Evolutionary conservation across 306 rosid genomes (phyloP), one percentile per base, ranked within the genome.

Genomic region (Psophocarpus tetragonolobus): DNA sequence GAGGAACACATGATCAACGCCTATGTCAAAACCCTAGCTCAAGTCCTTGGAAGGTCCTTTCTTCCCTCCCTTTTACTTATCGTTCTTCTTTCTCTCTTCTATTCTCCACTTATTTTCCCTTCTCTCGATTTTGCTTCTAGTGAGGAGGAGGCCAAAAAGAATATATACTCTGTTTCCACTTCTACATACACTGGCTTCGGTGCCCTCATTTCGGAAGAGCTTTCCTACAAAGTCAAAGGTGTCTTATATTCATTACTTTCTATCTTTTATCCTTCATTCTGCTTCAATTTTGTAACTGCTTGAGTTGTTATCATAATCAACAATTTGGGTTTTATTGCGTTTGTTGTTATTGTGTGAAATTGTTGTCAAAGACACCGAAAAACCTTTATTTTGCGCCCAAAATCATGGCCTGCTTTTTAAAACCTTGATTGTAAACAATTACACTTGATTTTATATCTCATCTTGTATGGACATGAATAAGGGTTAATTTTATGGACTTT

Each of bases 61-160:
- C 12, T 0, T 27, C 54, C 29, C 20, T 12, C 4, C 53, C 24
- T 67, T 2, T 63, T 51, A 3, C 5, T 58, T 6, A 4, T 0
- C 2, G 2, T 2, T 39, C 23, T 1, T 38, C 8, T 0, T 4
- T 27, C 60, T 20, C n/a, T 2, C 68, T 47, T 75, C 17, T 18
- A 2, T 2, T 56, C 23, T 35, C 62, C n/a, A n/a, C n/a, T n/a
- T 62, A 20, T 14, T 60, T 45, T 71, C 53, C 6, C n/a, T 36
- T 50, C 1, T 1, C 3, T 73, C 24, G 15, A 7, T 76, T 62
- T 8, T 45, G 36, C 2, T 74, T 82, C 47, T 48, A 95, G 98
- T 44, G 97, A 92, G 85, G 97, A 95, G 71, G 97, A 92, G 69
- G 98, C 98, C 4, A 95, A 75, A 70, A 89, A 84, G 88, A 92